Percentiles rank a stretch among this genome's conserved stretches.
phyloP scores from a whole-genome alignment of 768 basidiomycete genomes.

The Mycena rosella region DNA sequence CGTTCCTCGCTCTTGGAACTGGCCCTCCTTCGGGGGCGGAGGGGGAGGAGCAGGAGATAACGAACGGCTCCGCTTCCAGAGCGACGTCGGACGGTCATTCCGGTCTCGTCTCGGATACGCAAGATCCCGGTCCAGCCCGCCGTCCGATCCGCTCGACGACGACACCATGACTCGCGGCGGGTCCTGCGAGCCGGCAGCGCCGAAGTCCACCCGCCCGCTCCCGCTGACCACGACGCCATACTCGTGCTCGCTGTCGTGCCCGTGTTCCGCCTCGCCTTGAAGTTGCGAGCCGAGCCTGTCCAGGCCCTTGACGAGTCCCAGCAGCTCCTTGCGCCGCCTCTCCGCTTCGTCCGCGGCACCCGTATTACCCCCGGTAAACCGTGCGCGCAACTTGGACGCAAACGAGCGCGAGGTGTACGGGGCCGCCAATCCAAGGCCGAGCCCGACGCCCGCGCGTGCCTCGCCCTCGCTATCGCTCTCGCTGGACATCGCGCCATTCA shows the following conservation, averaged over 20 bases:
- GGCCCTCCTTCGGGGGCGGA: slow-evolving; percentile 15
- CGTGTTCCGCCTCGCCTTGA: not conserved
- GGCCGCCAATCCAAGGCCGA: slow-evolving; percentile 25
- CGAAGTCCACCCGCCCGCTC: slow-evolving; percentile 30
- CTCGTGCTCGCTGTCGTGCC: slow-evolving; percentile 2
- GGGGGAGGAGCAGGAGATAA: slow-evolving; percentile 31
- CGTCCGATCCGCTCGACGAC: slow-evolving; percentile 26
- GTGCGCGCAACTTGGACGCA: slow-evolving; percentile 34
- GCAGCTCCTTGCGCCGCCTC: slow-evolving; percentile 41
- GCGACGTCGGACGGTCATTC: slow-evolving; percentile 17
- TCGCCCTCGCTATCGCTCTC: slow-evolving; percentile 29
- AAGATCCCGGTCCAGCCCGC: slow-evolving; percentile 10
- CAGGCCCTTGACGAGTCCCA: slow-evolving; percentile 41
- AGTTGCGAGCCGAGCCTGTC: slow-evolving; percentile 31
- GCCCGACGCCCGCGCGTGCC: slow-evolving; percentile 6
- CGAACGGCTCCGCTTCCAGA: slow-evolving; percentile 29
- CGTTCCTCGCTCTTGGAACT: not conserved
- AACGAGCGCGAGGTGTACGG: slow-evolving; percentile 53
- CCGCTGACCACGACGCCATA: slow-evolving; percentile 23
- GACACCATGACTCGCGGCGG: slow-evolving; percentile 36
- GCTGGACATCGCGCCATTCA: slow-evolving; percentile 31
- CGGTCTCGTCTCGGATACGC: slow-evolving; percentile 12
- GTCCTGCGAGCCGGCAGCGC: slow-evolving; percentile 4
- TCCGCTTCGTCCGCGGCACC: slow-evolving; percentile 31
- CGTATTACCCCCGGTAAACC: slow-evolving; percentile 4